Percentiles rank a stretch among this genome's conserved stretches.
phyloP scores from a whole-genome alignment of 2,329 filamentous ascomycete species.

The Colletotrichum zoysiae region DNA sequence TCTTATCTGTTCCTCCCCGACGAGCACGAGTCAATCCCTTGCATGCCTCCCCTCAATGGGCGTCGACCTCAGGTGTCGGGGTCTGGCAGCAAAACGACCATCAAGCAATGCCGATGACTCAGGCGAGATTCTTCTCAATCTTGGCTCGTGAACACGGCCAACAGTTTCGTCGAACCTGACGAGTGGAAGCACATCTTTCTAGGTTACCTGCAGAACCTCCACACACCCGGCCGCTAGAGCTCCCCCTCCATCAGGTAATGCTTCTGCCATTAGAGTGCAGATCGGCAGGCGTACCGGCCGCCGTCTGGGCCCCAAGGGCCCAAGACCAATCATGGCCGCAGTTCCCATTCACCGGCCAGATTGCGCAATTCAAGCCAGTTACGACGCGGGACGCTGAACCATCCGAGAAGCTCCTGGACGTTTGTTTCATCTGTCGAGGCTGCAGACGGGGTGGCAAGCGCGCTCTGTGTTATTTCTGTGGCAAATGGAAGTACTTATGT shows the following conservation, averaged over 20 bases:
- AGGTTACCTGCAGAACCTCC: slow-evolving; percentile 9
- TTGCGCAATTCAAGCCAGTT: slow-evolving; percentile 30
- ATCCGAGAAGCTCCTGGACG: not conserved
- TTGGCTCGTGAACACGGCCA: slow-evolving; percentile 2
- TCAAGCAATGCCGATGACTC: slow-evolving; percentile 13
- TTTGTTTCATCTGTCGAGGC: slow-evolving; percentile 4
- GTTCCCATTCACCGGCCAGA: slow-evolving; percentile 5
- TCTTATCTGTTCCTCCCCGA: not conserved
- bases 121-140: not conserved
- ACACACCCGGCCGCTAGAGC: slow-evolving; percentile 19
- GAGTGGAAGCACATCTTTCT: slow-evolving; percentile 13
- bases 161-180: slow-evolving; percentile 8
- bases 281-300: slow-evolving; percentile 26
- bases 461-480: slow-evolving; percentile 5
- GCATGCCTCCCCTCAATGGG: not conserved
- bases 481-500: too few species aligned
- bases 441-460: not conserved
- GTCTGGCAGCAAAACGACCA: not conserved
- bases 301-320: slow-evolving; percentile 11
- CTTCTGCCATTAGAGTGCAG: slow-evolving; percentile 18
- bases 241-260: slow-evolving; percentile 9
- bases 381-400: slow-evolving; percentile 9
- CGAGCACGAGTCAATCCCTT: not conserved
- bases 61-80: not conserved
- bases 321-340: slow-evolving; percentile 25